Base-by-base conservation (phyloP, 768 basidiomycete genomes). In the Rhizopogon sp. region DNA sequence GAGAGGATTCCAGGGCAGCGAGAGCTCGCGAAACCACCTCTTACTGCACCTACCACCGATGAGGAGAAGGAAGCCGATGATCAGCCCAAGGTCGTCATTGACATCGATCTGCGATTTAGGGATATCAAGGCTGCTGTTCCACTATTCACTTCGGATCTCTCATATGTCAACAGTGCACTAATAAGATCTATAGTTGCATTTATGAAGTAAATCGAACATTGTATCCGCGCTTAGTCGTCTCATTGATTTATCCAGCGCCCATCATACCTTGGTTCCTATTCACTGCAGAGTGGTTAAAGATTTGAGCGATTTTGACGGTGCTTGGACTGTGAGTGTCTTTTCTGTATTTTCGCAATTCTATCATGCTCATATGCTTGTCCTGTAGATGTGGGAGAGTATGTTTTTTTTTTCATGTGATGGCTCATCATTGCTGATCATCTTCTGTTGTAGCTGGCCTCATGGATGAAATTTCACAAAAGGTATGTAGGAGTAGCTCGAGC, bases 111-210 rank as follows among this genome's bases (percentile, higher is more conserved):
- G 60, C 75, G 97, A 56, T 98, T 99, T 71, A 79, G 94, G 47
- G 97, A 99, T 71, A 66, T 99, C 66, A 98, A 98, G 72, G 95
- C 97, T 40, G 88, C 84, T 22, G 91, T 99, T 11, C 97, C 97
- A 1, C 80, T 96, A 50, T 98, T 95, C 73, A 85, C 93, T 33
- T 79, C 78, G 43, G 91, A 97, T 65, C 68, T 99, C 55, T 90
- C 90, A 43, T 92, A 96, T 64, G 87, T 91, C 58, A 97, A 96
- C 64, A 90, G 87, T 64, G 97, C 97, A 20, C 74, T 98, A 25
- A 88, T 97, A 45, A 70, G 97, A 62, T 95, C 97, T 3, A 98
- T 99, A 58, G 97, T 98, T 14, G 96, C 93, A 1, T 99, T 99
- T 67, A 95, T 98, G 85, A 97, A 97, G 94, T 95, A 62, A 56